Base-by-base conservation (phyloP, 768 basidiomycete genomes). In the Serendipita vermifera region DNA sequence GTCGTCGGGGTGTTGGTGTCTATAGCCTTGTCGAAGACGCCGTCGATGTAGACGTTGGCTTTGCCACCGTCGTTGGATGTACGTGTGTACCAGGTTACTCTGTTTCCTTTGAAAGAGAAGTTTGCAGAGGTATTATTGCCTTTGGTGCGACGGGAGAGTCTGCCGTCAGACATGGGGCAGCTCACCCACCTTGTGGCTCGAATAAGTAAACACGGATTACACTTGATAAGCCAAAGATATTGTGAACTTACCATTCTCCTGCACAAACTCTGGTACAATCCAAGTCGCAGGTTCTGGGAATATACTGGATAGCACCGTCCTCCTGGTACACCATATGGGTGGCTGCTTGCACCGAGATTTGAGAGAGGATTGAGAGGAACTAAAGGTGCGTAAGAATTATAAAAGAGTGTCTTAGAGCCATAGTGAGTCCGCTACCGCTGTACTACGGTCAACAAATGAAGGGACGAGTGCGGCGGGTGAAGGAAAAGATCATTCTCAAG, bases 251-350 rank as follows among this genome's bases (percentile, higher is more conserved):
- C 46, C 46, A 51, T 29, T 51, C 5, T 7, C 17, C 9, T 29
- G 4, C 9, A 29, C 46, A 51, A 51, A 51, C 46, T n/a, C 46
- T 51, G 4, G 46, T 51, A n/a, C 46, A 51, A 29, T 51, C 46
- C 9, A 51, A 29, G 22, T 51, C 46, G 27, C 46, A 51, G 5
- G 31, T 29, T 4, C 7, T 51, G 31, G 46, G 46, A 26, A 22
- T 17, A 26, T 51, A 51, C 6, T 11, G 6, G 29, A 51, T 51
- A 6, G 4, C 22, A 15, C 22, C 15, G 27, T 20, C n/a, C n/a
- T 29, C 31, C n/a, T 51, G 46, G 7, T 17, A 6, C 15, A 51
- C 46, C 29, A 3, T 9, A 7, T 51, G 46, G 17, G 31, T n/a
- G 6, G 46, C 46, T 36, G 35, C 35, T 36, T n/a, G n/a, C n/a